Conservation (phyloP, 2,329 filamentous ascomycete genomes). For the Sporothrix sp. region DNA sequence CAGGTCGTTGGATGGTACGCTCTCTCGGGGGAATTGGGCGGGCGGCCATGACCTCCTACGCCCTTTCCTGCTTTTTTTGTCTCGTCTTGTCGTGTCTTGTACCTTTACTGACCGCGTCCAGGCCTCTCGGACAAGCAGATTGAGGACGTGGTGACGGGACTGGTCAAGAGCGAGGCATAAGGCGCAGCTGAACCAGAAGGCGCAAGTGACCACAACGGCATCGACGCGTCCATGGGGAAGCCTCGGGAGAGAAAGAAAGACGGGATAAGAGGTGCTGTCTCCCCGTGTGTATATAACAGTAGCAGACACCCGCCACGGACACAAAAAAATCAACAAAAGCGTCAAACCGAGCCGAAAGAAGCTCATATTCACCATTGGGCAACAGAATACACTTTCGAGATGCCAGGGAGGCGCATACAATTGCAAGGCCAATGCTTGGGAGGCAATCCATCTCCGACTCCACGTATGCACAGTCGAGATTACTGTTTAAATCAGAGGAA, state of each 20-base stretch:
- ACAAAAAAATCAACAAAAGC: not conserved
- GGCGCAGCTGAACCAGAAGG: not conserved
- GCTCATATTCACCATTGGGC: too few species aligned
- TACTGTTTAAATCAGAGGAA: too few species aligned
- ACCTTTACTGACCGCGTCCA: not conserved
- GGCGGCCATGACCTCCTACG: not conserved
- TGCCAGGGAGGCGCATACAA: too few species aligned
- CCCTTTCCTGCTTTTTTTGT: not conserved
- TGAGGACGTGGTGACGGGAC: constrained; percentile 45
- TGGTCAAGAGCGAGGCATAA: constrained; percentile 37
- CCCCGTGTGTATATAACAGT: too few species aligned
- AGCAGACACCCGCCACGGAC: too few species aligned
- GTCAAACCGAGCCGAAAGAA: not conserved
- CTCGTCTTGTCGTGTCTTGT: not conserved
- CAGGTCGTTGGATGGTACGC: constrained; percentile 43
- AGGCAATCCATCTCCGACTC: too few species aligned
- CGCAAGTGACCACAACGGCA: not conserved
- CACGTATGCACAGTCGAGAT: too few species aligned
- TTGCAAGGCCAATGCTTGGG: too few species aligned
- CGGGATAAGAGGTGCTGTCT: too few species aligned
- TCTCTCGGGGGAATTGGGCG: not conserved
- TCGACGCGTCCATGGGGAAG: too few species aligned
- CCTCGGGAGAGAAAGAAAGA: too few species aligned
- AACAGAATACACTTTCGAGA: too few species aligned
- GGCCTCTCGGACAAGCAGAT: constrained; percentile 51